These are phyloP conservation scores for Neofusicoccum laricinum DNA, from an alignment of 2,329 filamentous ascomycete genomes.

Conservation along the genomic window DNA sequence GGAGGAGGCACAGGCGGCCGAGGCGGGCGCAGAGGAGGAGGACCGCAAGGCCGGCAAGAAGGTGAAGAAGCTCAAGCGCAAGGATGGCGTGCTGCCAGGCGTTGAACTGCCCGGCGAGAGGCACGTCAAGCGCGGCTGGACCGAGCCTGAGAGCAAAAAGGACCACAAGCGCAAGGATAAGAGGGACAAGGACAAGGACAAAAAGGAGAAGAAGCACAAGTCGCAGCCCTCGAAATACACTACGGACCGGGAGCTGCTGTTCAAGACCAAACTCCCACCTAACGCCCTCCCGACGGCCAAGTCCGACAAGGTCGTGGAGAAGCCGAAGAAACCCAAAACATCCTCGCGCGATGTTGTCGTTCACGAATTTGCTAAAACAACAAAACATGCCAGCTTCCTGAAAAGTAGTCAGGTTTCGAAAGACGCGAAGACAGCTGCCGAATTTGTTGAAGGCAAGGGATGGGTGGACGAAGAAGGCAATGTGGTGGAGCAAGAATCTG, in stretches of 20 bases:
- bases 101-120: conserved; percentile 69
- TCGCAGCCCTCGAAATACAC: conserved; percentile 75
- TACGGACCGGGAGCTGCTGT: conserved; percentile 75
- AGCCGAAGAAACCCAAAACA: conserved; percentile 48
- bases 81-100: conserved; percentile 59
- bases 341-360: conserved; percentile 59
- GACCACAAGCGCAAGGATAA: conserved; percentile 47
- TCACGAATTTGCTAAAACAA: conserved; percentile 86
- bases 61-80: conserved; percentile 45
- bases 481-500: conserved; percentile 61
- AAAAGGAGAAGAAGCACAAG: conserved; percentile 54
- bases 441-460: conserved; percentile 79
- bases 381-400: conserved; percentile 78
- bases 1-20: conserved; percentile 35
- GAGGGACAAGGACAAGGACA: conserved; percentile 49
- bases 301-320: conserved; percentile 25
- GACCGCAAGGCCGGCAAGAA: conserved; percentile 47
- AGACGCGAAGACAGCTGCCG: conserved; percentile 49
- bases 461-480: conserved; percentile 82
- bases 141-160: conserved; percentile 57
- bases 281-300: conserved; percentile 42
- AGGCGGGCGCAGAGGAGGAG: conserved; percentile 45
- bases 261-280: conserved; percentile 76
- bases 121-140: conserved; percentile 88
- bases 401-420: conserved; percentile 53